Conservation (phyloP, 257 asterid species). For the Buddleja alternifolia region DNA sequence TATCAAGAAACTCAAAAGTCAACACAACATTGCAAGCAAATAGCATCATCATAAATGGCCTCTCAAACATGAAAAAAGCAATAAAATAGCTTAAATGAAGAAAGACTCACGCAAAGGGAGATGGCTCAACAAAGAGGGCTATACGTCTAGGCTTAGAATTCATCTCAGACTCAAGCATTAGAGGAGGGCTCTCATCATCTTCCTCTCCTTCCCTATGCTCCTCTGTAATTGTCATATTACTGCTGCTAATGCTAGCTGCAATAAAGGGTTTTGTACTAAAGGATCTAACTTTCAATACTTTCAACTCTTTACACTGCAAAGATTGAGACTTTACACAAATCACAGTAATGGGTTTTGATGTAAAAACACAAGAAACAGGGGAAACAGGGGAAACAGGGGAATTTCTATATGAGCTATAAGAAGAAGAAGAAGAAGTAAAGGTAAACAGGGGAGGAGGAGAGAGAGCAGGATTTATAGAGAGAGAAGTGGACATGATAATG, state of each 20-base stretch:
- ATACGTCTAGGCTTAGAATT: conserved; percentile 78
- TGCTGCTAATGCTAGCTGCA: conserved; percentile 37
- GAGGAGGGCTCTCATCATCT: conserved; percentile 66
- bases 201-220: conserved; percentile 51
- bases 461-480: conserved; percentile 49
- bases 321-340: conserved; percentile 39
- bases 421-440: conserved; percentile 31
- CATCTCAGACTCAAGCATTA: conserved; percentile 60
- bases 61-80: conserved; percentile 24
- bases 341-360: conserved; percentile 44
- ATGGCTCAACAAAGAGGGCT: conserved; percentile 97
- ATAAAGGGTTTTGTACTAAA: conserved; percentile 36
- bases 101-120: conserved; percentile 94
- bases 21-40: not conserved
- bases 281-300: conserved; percentile 31
- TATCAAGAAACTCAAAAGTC: conserved; percentile 11
- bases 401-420: conserved; percentile 17
- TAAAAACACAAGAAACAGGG: conserved; percentile 36
- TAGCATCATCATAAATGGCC: conserved; percentile 10
- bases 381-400: conserved; percentile 19
- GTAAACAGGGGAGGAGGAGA: conserved; percentile 43
- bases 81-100: not conserved
- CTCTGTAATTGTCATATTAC: conserved; percentile 57
- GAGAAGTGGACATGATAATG: conserved; percentile 52
- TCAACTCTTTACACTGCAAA: conserved; percentile 29